Base-by-base conservation (phyloP, 2,329 filamentous ascomycete genomes). In the Colletotrichum trifolii region DNA sequence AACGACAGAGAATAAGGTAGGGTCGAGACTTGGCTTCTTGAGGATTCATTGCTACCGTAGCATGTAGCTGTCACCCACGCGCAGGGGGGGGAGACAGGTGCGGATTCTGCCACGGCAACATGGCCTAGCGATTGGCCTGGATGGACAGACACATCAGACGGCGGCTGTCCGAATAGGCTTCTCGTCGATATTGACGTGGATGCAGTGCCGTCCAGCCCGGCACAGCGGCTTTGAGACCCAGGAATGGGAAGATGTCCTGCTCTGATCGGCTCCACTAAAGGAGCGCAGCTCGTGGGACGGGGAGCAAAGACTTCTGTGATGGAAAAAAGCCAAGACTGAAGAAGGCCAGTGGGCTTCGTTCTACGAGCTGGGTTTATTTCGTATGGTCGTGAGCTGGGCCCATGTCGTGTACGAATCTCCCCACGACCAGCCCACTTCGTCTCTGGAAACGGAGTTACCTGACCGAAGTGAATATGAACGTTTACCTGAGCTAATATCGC, bases 161-260 rank as follows among this genome's bases (percentile, higher is more conserved):
- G 49, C 52, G 47, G 50, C 46, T 53, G 52, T 61, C 46, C 15
- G 56, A 61, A 52, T 60, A 64, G 61, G 49, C 61, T 64, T 54
- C 34, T 39, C 50, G 39, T 54, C 13, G 35, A 64, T 54, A 56
- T 53, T 56, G 15, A 8, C 49, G 36, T 36, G 56, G 56, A 45
- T 17, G 49, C 8, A 40, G 40, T 52, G 52, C 57, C 52, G 50
- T 62, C 47, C 52, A 56, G 47, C 45, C 58, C 58, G 62, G 54
- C 36, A 25, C 40, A 56, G 56, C 62, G 62, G 62, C 46, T 36
- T 42, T 65, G 57, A 40, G 59, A 52, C 36, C 62, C 58, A 62
- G 57, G 52, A 56, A 56, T 40, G 46, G 52, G 49, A 50, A 52
- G 39, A 11, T 12, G 15, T 25, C 25, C 25, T 25, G 25, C 25